Evolutionary conservation across 345 rosid genomes (phyloP).

Genomic region (Euphorbia lathyris): DNA sequence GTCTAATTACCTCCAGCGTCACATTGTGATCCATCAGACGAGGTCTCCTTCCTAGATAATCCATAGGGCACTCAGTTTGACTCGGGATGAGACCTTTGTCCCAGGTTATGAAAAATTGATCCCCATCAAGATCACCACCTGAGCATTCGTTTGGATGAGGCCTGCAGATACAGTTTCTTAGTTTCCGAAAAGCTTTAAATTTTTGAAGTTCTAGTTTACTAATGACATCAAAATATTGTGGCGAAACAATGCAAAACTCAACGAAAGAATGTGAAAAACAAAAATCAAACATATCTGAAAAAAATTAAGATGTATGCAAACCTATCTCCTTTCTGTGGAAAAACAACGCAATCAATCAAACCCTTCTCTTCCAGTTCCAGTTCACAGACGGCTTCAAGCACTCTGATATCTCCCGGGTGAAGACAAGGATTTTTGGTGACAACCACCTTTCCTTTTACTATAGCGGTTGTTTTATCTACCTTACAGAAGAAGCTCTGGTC

Average conservation of each 20-base stretch:
- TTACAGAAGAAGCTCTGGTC: conserved; percentile 52
- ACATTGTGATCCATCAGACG: conserved; percentile 88
- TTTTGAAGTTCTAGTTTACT: too few species aligned
- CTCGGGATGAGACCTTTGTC: conserved; percentile 70
- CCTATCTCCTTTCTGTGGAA: conserved; percentile 88
- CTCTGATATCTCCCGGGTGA: conserved; percentile 94
- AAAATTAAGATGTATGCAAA: conserved; percentile 20
- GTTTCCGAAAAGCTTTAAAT: too few species aligned
- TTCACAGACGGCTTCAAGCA: conserved; percentile 71
- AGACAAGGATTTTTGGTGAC: conserved; percentile 96
- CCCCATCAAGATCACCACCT: conserved; percentile 99
- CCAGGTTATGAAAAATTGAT: conserved; percentile 84
- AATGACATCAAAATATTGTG: too few species aligned
- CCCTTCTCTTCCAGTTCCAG: conserved; percentile 60
- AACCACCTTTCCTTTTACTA: conserved; percentile 63
- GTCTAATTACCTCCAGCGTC: conserved; percentile 57
- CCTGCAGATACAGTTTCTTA: conserved; percentile 41
- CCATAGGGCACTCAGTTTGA: conserved; percentile 77
- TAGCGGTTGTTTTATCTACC: conserved; percentile 63
- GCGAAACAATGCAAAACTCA: too few species aligned
- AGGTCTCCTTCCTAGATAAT: conserved; percentile 68
- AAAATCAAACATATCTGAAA: conserved; percentile 1
- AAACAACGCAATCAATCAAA: conserved; percentile 68
- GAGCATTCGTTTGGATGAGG: conserved; percentile 98
- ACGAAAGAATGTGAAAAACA: too few species aligned